Evolutionary conservation across 371 early-diverging fungal genomes (phyloP).

Genomic region (Mortierella sp.): DNA sequence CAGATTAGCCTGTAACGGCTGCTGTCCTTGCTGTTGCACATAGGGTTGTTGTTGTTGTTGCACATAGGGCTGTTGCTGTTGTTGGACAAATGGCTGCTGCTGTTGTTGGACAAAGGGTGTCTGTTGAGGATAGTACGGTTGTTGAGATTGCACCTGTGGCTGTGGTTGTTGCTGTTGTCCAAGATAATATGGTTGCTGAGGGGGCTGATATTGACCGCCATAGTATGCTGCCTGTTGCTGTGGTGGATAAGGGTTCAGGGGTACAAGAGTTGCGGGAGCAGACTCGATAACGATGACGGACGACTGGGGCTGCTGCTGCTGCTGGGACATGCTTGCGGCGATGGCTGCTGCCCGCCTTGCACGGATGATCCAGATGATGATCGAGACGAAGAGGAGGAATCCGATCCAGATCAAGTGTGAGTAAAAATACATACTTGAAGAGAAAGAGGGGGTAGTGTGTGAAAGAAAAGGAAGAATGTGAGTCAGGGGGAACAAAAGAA

Average conservation of each 20-base stretch:
- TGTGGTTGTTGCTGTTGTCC: neutral
- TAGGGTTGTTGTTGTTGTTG: neutral
- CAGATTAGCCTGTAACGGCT: conserved; percentile 5
- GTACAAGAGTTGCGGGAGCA: neutral
- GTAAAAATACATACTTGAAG: neutral
- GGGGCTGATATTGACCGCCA: neutral
- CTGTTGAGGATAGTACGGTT: neutral
- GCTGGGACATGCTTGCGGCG: conserved; percentile 12
- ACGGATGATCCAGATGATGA: conserved; percentile 28
- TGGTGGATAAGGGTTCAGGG: neutral
- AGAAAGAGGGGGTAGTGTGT: neutral
- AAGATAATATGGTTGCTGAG: neutral
- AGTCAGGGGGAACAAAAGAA: neutral
- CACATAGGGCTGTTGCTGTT: neutral
- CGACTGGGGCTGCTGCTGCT: conserved; percentile 8
- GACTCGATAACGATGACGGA: conserved; percentile 1
- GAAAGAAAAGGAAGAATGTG: neutral
- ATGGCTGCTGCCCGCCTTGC: conserved; percentile 11
- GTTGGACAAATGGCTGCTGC: neutral
- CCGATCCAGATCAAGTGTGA: conserved; percentile 11
- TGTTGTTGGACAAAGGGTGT: neutral
- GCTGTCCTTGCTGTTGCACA: neutral
- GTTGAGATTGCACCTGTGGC: neutral
- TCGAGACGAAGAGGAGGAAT: conserved; percentile 8
- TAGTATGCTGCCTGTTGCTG: neutral